Conservation (phyloP, 129 eudicot species). For the Silybum marianum region DNA sequence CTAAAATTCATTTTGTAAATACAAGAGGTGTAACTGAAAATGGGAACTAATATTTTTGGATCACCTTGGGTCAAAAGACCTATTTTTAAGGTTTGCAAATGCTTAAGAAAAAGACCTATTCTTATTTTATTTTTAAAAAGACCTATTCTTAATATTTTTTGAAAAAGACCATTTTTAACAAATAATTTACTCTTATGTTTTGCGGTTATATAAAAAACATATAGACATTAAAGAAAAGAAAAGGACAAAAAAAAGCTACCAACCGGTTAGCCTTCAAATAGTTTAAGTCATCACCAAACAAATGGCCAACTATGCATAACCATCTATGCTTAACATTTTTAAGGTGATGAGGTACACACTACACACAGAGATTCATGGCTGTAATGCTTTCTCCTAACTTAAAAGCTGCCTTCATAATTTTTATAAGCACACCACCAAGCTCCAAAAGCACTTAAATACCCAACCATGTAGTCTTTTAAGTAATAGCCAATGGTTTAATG, state of each 20-base stretch:
- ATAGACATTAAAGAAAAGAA: background rate
- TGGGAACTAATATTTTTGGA: too few species aligned
- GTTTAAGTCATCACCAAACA: slow-evolving; percentile 29
- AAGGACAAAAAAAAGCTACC: slow-evolving; percentile 16
- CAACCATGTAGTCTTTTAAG: slow-evolving; percentile 11
- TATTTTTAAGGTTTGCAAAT: too few species aligned
- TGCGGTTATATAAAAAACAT: background rate
- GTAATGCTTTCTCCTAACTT: slow-evolving; percentile 34
- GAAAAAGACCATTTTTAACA: background rate
- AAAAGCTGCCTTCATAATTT: slow-evolving; percentile 19
- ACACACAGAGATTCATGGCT: slow-evolving; percentile 23
- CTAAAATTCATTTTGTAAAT: too few species aligned
- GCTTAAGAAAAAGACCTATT: too few species aligned
- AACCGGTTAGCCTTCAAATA: slow-evolving; percentile 29
- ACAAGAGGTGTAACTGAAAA: too few species aligned
- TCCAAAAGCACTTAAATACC: slow-evolving; percentile 10
- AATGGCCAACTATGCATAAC: slow-evolving; percentile 36
- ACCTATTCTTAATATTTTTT: background rate
- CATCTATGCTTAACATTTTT: slow-evolving; percentile 13
- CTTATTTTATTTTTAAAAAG: too few species aligned
- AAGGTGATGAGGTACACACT: slow-evolving; percentile 29
- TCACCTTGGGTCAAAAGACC: too few species aligned
- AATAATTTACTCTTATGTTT: background rate
- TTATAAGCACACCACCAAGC: slow-evolving; percentile 6
- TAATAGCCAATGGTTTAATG: slow-evolving; percentile 21